A percentile compares a stretch with the other conserved stretches of the same genome.
Evolutionary conservation across 140 eudicot species (phyloP).

Genomic region (Eryngium alpinum): DNA sequence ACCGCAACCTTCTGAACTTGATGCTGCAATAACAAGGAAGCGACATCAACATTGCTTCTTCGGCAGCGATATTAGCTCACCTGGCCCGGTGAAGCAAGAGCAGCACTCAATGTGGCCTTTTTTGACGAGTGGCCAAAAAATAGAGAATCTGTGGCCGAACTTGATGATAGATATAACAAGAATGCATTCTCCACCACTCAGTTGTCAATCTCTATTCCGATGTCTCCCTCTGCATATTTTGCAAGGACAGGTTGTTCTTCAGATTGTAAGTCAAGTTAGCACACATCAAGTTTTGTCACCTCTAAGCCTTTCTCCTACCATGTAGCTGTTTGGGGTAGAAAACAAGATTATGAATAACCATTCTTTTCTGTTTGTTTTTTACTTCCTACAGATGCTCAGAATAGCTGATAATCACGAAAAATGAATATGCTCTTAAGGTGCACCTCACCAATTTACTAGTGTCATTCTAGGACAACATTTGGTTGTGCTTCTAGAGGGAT

Average conservation of each 20-base stretch:
- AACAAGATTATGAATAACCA: background rate
- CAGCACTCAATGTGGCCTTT: conserved; percentile 57
- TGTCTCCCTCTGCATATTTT: conserved; percentile 42
- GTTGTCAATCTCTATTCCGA: conserved; percentile 63
- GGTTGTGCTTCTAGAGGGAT: background rate
- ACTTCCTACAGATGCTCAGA: conserved; percentile 7
- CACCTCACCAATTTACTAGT: background rate
- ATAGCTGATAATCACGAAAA: background rate
- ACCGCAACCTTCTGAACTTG: conserved; percentile 41
- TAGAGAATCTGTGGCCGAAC: conserved; percentile 59
- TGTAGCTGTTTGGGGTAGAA: background rate
- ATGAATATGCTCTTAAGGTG: background rate
- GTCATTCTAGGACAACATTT: background rate
- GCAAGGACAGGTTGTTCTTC: conserved; percentile 37
- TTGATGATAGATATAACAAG: conserved; percentile 42
- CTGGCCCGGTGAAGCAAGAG: conserved; percentile 47
- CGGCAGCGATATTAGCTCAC: conserved; percentile 48
- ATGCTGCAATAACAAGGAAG: conserved; percentile 43
- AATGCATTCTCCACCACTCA: conserved; percentile 57
- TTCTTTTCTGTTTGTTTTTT: background rate
- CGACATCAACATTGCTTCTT: conserved; percentile 64
- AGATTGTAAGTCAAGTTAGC: conserved; percentile 36
- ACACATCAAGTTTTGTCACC: background rate
- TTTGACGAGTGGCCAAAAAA: conserved; percentile 71
- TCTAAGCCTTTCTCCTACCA: too few relatives aligned